Percentiles rank a stretch among this genome's conserved stretches.
These are phyloP conservation scores for Eucalyptus regnans DNA, from an alignment of 345 rosid species.

Conservation along the genomic window DNA sequence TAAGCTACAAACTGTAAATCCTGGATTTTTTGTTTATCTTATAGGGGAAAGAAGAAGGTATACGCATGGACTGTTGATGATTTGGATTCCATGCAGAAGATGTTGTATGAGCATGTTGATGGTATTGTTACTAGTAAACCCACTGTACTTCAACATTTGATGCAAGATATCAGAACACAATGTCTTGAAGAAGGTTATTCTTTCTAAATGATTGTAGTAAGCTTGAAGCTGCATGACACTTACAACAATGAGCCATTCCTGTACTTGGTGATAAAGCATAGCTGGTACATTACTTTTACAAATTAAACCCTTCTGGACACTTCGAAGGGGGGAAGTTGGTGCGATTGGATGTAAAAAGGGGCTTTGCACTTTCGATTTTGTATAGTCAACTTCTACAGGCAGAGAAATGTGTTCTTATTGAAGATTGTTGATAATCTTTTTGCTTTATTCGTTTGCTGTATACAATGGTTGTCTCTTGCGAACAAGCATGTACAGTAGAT, in stretches of 20 bases:
- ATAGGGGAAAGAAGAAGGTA: constrained; percentile 66
- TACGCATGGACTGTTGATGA: constrained; percentile 94
- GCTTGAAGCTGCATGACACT: background rate
- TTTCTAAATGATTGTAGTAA: background rate
- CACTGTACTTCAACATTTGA: constrained; percentile 36
- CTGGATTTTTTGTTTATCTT: background rate
- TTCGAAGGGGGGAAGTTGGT: background rate
- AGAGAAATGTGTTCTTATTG: background rate
- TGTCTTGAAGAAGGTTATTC: constrained; percentile 61
- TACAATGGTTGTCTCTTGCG: background rate
- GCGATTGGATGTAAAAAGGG: background rate
- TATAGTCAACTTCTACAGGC: background rate
- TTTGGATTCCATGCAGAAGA: constrained; percentile 49
- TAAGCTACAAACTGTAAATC: background rate
- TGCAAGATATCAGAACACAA: constrained; percentile 59
- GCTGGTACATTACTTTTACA: background rate
- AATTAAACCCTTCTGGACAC: background rate
- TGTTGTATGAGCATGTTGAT: constrained; percentile 54
- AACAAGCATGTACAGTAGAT: background rate
- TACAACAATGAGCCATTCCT: background rate
- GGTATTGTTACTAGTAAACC: constrained; percentile 83
- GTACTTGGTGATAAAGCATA: background rate
- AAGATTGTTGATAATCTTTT: background rate
- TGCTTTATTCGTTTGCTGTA: background rate
- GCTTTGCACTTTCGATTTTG: background rate